Conservation (phyloP, 495 filamentous ascomycete genomes). For the Hypoxylon lenormandii region DNA sequence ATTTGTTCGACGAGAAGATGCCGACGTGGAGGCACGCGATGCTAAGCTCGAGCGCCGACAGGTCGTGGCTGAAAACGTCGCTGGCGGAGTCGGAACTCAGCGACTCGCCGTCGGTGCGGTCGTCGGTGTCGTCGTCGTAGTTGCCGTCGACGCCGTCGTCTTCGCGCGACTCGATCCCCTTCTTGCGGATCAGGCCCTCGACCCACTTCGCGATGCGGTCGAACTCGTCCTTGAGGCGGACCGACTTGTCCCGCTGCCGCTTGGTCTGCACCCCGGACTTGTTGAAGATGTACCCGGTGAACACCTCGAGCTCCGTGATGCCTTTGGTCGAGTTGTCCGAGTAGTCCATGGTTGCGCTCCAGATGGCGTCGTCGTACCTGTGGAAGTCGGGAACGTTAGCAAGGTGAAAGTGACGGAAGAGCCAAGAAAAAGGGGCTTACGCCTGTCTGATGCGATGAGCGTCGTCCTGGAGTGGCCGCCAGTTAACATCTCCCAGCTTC, state of each 20-base stretch:
- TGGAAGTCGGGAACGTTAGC: neutral
- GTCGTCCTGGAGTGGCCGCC: constrained; percentile 54
- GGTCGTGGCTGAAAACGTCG: neutral
- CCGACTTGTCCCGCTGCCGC: constrained; percentile 72
- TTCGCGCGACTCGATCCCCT: constrained; percentile 51
- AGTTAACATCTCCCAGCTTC: constrained; percentile 40
- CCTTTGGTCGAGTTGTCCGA: constrained; percentile 67
- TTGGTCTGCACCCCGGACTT: constrained; percentile 68
- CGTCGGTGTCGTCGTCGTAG: constrained; percentile 51
- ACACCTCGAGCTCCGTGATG: constrained; percentile 79
- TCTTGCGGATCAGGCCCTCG: constrained; percentile 60
- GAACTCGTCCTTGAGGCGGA: constrained; percentile 72
- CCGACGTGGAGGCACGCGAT: constrained; percentile 55
- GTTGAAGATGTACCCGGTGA: constrained; percentile 78
- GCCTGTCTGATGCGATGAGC: constrained; percentile 67
- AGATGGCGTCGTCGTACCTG: constrained; percentile 75
- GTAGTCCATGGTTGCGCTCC: constrained; percentile 67
- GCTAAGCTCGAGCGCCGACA: constrained; percentile 54
- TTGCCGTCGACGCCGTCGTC: constrained; percentile 41
- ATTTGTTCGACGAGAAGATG: neutral
- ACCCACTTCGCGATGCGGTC: constrained; percentile 63
- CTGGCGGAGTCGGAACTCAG: neutral
- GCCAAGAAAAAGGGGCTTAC: constrained; percentile 55
- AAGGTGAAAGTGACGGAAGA: neutral
- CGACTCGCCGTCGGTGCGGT: constrained; percentile 13